A percentile compares a stretch with the other conserved stretches of the same genome.
Evolutionary conservation across 768 basidiomycete genomes (phyloP).

Genomic region (Leccinum boreale): DNA sequence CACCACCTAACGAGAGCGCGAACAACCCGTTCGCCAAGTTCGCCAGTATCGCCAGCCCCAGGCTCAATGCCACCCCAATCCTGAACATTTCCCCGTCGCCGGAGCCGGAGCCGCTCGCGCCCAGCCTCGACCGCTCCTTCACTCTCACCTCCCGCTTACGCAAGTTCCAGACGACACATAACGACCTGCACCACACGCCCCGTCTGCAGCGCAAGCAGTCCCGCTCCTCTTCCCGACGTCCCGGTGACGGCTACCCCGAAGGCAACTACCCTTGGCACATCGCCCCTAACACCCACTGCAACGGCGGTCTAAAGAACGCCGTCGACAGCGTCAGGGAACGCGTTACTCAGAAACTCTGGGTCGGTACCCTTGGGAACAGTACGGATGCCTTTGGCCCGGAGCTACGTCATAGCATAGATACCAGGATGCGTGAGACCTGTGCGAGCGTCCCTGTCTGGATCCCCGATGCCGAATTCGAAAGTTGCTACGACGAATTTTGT

Average conservation of each 20-base stretch:
- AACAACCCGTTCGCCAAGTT: constrained; percentile 64
- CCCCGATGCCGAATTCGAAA: constrained; percentile 72
- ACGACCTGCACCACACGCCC: constrained; percentile 34
- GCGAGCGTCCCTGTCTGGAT: constrained; percentile 70
- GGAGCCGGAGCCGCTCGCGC: background rate
- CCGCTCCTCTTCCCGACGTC: constrained; percentile 52
- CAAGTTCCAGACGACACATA: constrained; percentile 51
- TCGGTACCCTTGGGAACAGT: constrained; percentile 72
- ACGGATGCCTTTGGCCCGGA: constrained; percentile 63
- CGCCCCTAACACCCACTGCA: constrained; percentile 68
- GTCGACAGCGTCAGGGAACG: constrained; percentile 60
- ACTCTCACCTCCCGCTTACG: constrained; percentile 29
- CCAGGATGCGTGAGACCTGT: constrained; percentile 39
- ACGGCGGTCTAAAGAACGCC: constrained; percentile 83
- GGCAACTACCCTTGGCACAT: constrained; percentile 40
- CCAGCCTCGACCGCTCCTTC: constrained; percentile 26
- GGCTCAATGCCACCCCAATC: constrained; percentile 9
- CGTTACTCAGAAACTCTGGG: constrained; percentile 52
- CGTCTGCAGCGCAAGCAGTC: constrained; percentile 50
- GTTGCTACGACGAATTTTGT: constrained; percentile 83
- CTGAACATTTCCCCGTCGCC: background rate
- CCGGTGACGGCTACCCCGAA: constrained; percentile 27
- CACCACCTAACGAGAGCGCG: constrained; percentile 42
- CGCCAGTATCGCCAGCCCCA: constrained; percentile 34
- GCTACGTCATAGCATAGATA: constrained; percentile 54